Evolutionary conservation across 805 yeast species (phyloP).

Genomic region (Debaryomyces prosopidis): DNA sequence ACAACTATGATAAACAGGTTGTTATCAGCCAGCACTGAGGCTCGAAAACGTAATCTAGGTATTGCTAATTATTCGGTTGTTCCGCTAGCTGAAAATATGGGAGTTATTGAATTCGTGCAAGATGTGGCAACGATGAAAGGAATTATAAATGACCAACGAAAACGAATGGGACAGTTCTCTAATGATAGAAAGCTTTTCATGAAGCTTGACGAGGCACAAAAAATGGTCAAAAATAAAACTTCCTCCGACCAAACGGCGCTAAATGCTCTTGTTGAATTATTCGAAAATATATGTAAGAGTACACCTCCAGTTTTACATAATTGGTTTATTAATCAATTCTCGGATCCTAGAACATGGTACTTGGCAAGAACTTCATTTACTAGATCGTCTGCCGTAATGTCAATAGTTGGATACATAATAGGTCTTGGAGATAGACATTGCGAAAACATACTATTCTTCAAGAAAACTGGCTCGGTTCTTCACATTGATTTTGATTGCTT

Average conservation of each 20-base stretch:
- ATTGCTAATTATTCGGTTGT: slow-evolving; percentile 86
- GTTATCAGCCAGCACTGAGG: slow-evolving; percentile 63
- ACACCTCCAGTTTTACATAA: slow-evolving; percentile 74
- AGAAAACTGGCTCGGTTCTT: slow-evolving; percentile 72
- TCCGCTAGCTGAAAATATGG: slow-evolving; percentile 82
- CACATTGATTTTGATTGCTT: slow-evolving; percentile 98
- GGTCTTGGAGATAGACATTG: slow-evolving; percentile 98
- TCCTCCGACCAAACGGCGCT: slow-evolving; percentile 12
- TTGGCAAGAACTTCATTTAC: slow-evolving; percentile 71
- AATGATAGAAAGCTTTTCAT: slow-evolving; percentile 29
- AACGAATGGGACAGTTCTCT: slow-evolving; percentile 21
- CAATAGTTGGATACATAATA: slow-evolving; percentile 89
- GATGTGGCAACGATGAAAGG: slow-evolving; percentile 37
- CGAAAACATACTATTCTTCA: slow-evolving; percentile 79
- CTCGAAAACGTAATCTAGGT: slow-evolving; percentile 67
- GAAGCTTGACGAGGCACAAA: slow-evolving; percentile 34
- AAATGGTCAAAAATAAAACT: slow-evolving; percentile 14
- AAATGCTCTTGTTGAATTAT: slow-evolving; percentile 20
- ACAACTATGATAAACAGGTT: slow-evolving; percentile 83
- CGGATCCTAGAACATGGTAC: slow-evolving; percentile 90
- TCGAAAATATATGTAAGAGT: slow-evolving; percentile 25
- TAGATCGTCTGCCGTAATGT: slow-evolving; percentile 91
- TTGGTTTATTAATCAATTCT: slow-evolving; percentile 87
- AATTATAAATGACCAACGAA: slow-evolving; percentile 28
- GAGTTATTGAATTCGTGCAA: slow-evolving; percentile 70